Conservation (phyloP, 495 filamentous ascomycete genomes). For the Talaromyces adpressus region DNA sequence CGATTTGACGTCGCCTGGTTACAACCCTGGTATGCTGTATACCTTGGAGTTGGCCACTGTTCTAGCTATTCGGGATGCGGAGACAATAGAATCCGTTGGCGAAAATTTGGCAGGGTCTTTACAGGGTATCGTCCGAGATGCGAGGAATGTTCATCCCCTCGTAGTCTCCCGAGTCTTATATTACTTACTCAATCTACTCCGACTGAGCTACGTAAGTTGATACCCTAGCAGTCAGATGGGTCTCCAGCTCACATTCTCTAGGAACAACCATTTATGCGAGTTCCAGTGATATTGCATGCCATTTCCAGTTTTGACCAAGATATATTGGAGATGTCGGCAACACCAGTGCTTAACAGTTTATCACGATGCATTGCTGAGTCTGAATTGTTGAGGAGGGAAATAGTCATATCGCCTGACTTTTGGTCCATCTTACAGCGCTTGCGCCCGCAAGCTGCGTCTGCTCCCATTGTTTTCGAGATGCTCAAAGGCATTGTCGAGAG, state of each 20-base stretch:
- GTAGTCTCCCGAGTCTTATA: conserved; percentile 76
- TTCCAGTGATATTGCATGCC: conserved; percentile 86
- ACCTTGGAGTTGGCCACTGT: conserved; percentile 84
- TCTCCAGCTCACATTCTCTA: conserved; percentile 31
- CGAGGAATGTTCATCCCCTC: conserved; percentile 67
- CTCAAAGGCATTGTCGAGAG: conserved; percentile 64
- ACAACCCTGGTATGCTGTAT: conserved; percentile 83
- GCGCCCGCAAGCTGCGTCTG: conserved; percentile 56
- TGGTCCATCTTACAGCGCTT: conserved; percentile 86
- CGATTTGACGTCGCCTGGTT: conserved; percentile 53
- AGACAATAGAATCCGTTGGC: conserved; percentile 64
- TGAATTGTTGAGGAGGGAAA: conserved; percentile 74
- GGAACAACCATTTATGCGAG: conserved; percentile 85
- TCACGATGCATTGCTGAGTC: conserved; percentile 70
- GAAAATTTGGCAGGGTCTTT: conserved; percentile 73
- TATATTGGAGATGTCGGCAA: conserved; percentile 65
- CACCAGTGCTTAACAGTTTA: conserved; percentile 69
- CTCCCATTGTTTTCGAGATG: conserved; percentile 74
- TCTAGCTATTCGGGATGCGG: conserved; percentile 67
- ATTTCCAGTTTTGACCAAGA: conserved; percentile 81
- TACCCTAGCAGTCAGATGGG: not conserved
- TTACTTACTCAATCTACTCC: conserved; percentile 77
- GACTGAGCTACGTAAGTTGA: conserved; percentile 73
- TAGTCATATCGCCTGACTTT: conserved; percentile 94
- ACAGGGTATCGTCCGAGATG: conserved; percentile 74